Conservation (phyloP, 1,139 yeast species). For the Taphrina sp. region DNA sequence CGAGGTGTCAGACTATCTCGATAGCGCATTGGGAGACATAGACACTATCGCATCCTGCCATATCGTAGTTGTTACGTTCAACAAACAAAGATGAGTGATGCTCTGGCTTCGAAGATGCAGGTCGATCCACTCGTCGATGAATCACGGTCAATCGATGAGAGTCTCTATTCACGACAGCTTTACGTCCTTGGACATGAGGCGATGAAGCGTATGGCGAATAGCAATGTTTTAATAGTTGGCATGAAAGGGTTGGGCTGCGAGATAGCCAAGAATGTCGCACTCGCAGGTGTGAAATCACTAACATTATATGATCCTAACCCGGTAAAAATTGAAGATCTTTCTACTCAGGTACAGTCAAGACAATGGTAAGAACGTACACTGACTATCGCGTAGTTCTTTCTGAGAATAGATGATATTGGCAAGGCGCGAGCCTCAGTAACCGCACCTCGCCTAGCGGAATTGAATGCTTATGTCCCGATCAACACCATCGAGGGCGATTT, state of each 20-base stretch:
- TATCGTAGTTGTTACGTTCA: too few relatives aligned
- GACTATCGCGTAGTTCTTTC: slow-evolving; percentile 59
- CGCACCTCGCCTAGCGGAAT: slow-evolving; percentile 65
- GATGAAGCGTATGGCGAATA: slow-evolving; percentile 92
- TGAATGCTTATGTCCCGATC: slow-evolving; percentile 87
- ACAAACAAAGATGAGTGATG: too few relatives aligned
- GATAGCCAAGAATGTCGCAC: slow-evolving; percentile 86
- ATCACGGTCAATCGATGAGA: slow-evolving; percentile 66
- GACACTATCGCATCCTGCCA: too few relatives aligned
- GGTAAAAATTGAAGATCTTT: slow-evolving; percentile 67
- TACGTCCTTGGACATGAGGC: slow-evolving; percentile 95
- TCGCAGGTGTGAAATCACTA: slow-evolving; percentile 94
- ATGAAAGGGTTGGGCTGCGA: slow-evolving; percentile 90
- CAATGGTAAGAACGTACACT: too few relatives aligned
- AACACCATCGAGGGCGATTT: slow-evolving; percentile 57
- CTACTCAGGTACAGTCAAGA: slow-evolving; percentile 73
- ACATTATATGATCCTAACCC: slow-evolving; percentile 80
- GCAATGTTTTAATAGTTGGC: slow-evolving; percentile 85
- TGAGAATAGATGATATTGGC: slow-evolving; percentile 70
- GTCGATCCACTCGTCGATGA: slow-evolving; percentile 36
- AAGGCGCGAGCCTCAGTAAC: slow-evolving; percentile 71
- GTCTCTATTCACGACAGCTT: slow-evolving; percentile 90
- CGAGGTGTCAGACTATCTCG: too few relatives aligned
- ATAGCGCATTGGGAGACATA: too few relatives aligned
- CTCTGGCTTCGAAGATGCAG: slow-evolving; percentile 37